Evolutionary conservation across 306 rosid genomes (phyloP), one percentile per base, ranked within the genome.

Genomic region (Vigna trinervia): DNA sequence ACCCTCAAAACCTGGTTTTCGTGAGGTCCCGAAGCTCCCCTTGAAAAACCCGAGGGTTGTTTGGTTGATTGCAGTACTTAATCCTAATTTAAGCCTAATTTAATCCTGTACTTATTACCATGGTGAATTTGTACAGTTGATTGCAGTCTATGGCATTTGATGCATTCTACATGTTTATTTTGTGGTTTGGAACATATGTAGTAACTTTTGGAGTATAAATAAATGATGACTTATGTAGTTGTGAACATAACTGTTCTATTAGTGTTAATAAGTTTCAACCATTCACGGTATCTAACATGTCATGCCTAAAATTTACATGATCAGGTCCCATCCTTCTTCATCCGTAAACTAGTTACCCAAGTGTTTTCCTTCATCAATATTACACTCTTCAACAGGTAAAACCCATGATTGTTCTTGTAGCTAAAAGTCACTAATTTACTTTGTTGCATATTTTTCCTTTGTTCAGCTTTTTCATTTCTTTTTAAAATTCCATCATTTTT

Each of bases 301-400:
- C 84, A 84, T 79, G 84, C 66, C 74, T 63, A 73, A 83, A 59
- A 4, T 30, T 20, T 83, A 10, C 26, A 45, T 70, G 26, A 69
- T 58, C 92, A 95, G 99, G 99, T 95, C 62, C 99, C 99, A 53
- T 91, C 96, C 59, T 95, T 95, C 88, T 95, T 95, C 86, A 92
- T 92, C 61, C 99, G 97, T 68, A 95, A 95, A 82, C 86, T 95
- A 73, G 85, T 91, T 78, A 92, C 97, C 65, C 99, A 92, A 80
- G 94, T 95, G 73, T 95, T 94, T 63, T 90, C 93, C n/a, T 94
- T 94, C 93, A 92, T 94, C 89, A 94, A 94, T 82, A 92, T 92
- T 63, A 89, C 96, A 62, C 95, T 94, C 78, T 94, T 94, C 84
- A 94, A 94, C 92, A 94, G 98, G 98, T 85, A 89, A 85, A 43